These are phyloP conservation scores for Perkinsus marinus DNA, from an alignment of 169 alveolate genomes.

Conservation along the genomic window DNA sequence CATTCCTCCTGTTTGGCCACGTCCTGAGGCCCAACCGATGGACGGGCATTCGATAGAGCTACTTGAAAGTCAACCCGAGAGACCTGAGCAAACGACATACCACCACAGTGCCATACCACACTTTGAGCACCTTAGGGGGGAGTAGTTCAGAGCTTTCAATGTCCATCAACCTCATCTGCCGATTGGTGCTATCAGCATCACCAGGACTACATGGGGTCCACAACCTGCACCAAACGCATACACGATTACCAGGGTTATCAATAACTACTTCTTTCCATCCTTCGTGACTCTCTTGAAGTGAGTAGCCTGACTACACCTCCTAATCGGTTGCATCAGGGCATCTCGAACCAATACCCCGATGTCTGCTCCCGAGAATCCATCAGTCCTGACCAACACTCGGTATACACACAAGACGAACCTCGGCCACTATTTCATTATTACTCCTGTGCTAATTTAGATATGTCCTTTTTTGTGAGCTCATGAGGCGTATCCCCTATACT, in stretches of 20 bases:
- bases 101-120: too few relatives aligned
- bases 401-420: too few relatives aligned
- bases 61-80: conserved; percentile 41
- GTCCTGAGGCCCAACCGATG: conserved; percentile 52
- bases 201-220: conserved; percentile 50
- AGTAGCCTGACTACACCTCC: conserved; percentile 66
- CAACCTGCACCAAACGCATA: too few relatives aligned
- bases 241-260: too few relatives aligned
- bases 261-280: conserved; percentile 23
- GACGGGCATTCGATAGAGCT: conserved; percentile 48
- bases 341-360: conserved; percentile 67
- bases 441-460: conserved; percentile 32
- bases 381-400: conserved; percentile 33
- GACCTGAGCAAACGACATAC: not conserved
- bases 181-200: conserved; percentile 41
- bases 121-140: conserved; percentile 42
- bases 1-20: conserved; percentile 41
- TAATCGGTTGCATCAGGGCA: conserved; percentile 75
- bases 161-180: conserved; percentile 49
- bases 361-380: conserved; percentile 82
- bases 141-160: conserved; percentile 46
- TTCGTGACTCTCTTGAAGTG: conserved; percentile 53
- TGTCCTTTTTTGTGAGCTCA: conserved; percentile 41
- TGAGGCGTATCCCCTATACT: conserved; percentile 58
- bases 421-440: too few relatives aligned